phyloP scores from a whole-genome alignment of 805 yeast species.

The Candida silvicultrix region DNA sequence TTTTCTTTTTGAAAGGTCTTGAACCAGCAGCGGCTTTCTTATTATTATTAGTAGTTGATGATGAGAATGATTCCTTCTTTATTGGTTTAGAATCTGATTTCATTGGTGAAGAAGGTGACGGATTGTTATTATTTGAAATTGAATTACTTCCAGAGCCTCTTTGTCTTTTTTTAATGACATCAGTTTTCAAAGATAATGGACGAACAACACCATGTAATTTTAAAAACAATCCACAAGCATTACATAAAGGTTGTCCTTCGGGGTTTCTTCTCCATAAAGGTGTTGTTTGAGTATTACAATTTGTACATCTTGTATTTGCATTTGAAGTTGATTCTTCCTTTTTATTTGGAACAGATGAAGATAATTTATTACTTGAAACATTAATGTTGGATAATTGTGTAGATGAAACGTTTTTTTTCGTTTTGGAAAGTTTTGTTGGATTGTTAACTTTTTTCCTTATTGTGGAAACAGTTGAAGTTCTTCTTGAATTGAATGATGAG shows the following conservation, averaged over 20 bases:
- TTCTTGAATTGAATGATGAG: constrained; percentile 15
- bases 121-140: not conserved
- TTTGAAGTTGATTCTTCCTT: constrained; percentile 5
- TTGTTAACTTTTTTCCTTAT: constrained; percentile 16
- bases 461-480: constrained; percentile 13
- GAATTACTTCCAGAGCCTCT: constrained; percentile 32
- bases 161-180: constrained; percentile 88
- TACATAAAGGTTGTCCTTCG: constrained; percentile 87
- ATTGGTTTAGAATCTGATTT: not conserved
- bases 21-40: not conserved
- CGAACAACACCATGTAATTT: constrained; percentile 94
- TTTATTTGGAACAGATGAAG: not conserved
- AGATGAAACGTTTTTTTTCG: constrained; percentile 16
- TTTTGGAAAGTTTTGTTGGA: constrained; percentile 14
- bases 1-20: not conserved
- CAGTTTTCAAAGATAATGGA: constrained; percentile 86
- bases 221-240: constrained; percentile 91
- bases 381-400: constrained; percentile 8
- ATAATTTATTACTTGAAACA: not conserved
- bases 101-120: not conserved
- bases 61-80: not conserved
- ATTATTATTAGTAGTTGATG: not conserved
- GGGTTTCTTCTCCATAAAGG: constrained; percentile 95
- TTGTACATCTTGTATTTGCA: constrained; percentile 49
- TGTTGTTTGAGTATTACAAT: constrained; percentile 87